These are phyloP conservation scores for Monosporascus sp. DNA, from an alignment of 2,329 filamentous ascomycete species.

Conservation along the genomic window DNA sequence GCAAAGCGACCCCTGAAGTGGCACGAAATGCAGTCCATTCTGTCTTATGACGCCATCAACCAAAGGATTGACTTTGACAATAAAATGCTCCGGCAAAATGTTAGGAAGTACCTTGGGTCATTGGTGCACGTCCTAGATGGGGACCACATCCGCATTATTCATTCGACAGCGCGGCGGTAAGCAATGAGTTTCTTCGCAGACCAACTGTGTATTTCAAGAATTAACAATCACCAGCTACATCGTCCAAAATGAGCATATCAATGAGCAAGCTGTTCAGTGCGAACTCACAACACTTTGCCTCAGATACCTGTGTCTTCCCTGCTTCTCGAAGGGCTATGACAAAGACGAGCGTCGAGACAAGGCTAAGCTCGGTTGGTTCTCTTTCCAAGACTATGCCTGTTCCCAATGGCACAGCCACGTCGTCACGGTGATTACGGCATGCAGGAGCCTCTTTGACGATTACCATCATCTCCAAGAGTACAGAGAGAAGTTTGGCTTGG, in stretches of 20 bases:
- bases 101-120: constrained; percentile 28
- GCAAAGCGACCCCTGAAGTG: constrained; percentile 33
- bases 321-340: constrained; percentile 20
- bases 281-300: constrained; percentile 29
- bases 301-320: constrained; percentile 28
- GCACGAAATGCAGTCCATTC: constrained; percentile 35
- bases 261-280: constrained; percentile 20
- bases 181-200: constrained; percentile 2
- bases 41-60: constrained; percentile 27
- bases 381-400: constrained; percentile 34
- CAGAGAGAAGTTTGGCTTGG: no score
- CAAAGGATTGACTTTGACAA: constrained; percentile 23
- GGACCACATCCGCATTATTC: constrained; percentile 31
- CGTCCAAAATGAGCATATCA: constrained; percentile 18
- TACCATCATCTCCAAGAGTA: no score
- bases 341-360: constrained; percentile 6
- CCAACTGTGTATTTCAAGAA: not conserved
- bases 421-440: no score
- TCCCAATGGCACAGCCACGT: constrained; percentile 29
- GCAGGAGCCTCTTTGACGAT: no score
- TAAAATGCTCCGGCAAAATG: constrained; percentile 14
- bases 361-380: constrained; percentile 24
- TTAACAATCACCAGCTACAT: constrained; percentile 14
- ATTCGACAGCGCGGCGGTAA: constrained; percentile 32
- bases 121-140: constrained; percentile 28